Percentiles rank a stretch among this genome's conserved stretches.
phyloP scores from a whole-genome alignment of 2,329 filamentous ascomycete species.

The Gyromitra esculenta region DNA sequence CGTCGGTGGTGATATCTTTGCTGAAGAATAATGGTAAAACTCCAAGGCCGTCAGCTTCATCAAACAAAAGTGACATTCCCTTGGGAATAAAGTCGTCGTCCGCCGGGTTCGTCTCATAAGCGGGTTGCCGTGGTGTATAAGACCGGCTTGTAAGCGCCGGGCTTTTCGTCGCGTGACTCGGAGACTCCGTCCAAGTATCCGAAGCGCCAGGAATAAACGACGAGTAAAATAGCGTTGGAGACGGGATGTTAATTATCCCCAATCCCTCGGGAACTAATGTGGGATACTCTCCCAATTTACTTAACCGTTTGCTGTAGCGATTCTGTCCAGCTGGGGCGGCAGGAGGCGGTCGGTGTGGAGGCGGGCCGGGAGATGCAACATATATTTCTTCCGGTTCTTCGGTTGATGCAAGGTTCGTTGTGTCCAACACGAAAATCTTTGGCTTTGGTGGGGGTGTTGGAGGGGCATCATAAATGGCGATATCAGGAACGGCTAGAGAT shows the following conservation, averaged over 20 bases:
- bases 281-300: slow-evolving; percentile 28
- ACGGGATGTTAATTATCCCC: slow-evolving; percentile 51
- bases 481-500: slow-evolving; percentile 30
- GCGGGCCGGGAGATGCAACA: slow-evolving; percentile 24
- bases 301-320: slow-evolving; percentile 27
- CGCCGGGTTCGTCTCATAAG: slow-evolving; percentile 48
- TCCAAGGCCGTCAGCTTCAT: slow-evolving; percentile 44
- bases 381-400: slow-evolving; percentile 38
- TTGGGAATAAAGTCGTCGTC: slow-evolving; percentile 51
- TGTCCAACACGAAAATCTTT: slow-evolving; percentile 41
- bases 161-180: slow-evolving; percentile 50
- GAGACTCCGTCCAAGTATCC: slow-evolving; percentile 39
- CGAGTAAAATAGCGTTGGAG: slow-evolving; percentile 52
- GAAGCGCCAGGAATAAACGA: slow-evolving; percentile 49
- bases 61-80: slow-evolving; percentile 48
- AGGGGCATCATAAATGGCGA: slow-evolving; percentile 45
- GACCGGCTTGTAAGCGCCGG: slow-evolving; percentile 52
- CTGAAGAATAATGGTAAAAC: slow-evolving; percentile 44
- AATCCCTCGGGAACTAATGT: slow-evolving; percentile 46
- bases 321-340: slow-evolving; percentile 33
- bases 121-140: slow-evolving; percentile 51
- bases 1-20: slow-evolving; percentile 29
- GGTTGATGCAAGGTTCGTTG: slow-evolving; percentile 38
- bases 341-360: slow-evolving; percentile 48
- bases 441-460: slow-evolving; percentile 55